A percentile compares a stretch with the other conserved stretches of the same genome.
Conservation (phyloP, 352 stramenopile genomes). For the Achlya hypogyna region DNA sequence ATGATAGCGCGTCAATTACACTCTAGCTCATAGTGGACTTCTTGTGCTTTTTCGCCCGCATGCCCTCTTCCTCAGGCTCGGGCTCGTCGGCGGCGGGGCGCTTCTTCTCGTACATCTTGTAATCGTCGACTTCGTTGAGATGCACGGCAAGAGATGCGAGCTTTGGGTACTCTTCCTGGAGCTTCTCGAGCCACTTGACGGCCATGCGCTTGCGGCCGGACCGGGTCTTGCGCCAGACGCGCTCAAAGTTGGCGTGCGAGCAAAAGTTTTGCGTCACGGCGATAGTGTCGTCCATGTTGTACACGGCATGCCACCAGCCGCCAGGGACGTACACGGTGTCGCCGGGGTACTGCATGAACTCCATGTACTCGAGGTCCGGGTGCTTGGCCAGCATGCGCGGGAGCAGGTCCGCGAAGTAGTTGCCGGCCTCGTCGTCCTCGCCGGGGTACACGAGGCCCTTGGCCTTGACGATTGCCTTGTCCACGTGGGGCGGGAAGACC, state of each 20-base stretch:
- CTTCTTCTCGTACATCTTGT: slow-evolving; percentile 65
- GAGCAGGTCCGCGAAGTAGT: slow-evolving; percentile 91
- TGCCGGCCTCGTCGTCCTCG: slow-evolving; percentile 87
- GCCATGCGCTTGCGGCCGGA: slow-evolving; percentile 91
- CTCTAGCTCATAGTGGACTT: slow-evolving; percentile 20
- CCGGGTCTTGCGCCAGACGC: slow-evolving; percentile 83
- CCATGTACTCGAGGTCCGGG: slow-evolving; percentile 55
- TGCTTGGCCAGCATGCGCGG: slow-evolving; percentile 67
- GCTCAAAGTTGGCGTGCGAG: slow-evolving; percentile 79
- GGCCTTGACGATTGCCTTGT: slow-evolving; percentile 59
- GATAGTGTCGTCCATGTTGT: slow-evolving; percentile 88
- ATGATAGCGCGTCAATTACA: neutral
- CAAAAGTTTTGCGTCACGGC: slow-evolving; percentile 94
- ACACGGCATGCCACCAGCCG: slow-evolving; percentile 90
- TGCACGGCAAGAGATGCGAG: slow-evolving; percentile 64
- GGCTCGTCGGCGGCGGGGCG: slow-evolving; percentile 12
- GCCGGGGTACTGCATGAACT: slow-evolving; percentile 84
- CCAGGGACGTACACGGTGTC: slow-evolving; percentile 90
- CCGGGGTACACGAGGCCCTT: slow-evolving; percentile 82
- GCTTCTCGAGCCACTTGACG: slow-evolving; percentile 85
- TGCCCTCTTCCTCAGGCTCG: slow-evolving; percentile 16
- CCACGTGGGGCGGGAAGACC: slow-evolving; percentile 88
- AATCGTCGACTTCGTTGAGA: slow-evolving; percentile 84
- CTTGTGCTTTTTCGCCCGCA: slow-evolving; percentile 25
- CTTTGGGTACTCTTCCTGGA: slow-evolving; percentile 75